Evolutionary conservation across 2,329 filamentous ascomycete species (phyloP).

Genomic region (Xylaria arbuscula): DNA sequence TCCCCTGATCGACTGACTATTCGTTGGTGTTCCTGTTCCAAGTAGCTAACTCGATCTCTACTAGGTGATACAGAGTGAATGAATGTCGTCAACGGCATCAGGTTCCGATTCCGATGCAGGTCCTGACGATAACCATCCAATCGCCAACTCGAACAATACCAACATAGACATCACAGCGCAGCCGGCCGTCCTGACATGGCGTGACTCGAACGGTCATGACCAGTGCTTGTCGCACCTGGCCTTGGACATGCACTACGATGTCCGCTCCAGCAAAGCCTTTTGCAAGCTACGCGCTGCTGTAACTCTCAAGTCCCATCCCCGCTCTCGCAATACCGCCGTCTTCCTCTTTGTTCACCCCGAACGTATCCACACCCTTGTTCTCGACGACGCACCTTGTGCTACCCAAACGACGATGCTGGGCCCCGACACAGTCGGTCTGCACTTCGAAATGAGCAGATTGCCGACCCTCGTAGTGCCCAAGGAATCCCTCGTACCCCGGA

Average conservation of each 20-base stretch:
- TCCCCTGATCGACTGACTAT: conserved; percentile 15
- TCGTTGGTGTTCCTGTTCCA: conserved; percentile 1
- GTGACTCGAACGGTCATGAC: conserved; percentile 20
- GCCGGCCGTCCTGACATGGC: conserved; percentile 33
- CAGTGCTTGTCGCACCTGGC: conserved; percentile 26
- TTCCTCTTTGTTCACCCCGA: conserved; percentile 37
- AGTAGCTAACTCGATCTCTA: conserved; percentile 22
- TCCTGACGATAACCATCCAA: conserved; percentile 9
- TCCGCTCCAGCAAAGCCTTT: conserved; percentile 35
- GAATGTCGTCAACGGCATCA: conserved; percentile 39
- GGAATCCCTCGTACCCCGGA: conserved; percentile 34
- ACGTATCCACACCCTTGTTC: conserved; percentile 31
- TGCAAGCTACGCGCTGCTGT: conserved; percentile 35
- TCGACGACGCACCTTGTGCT: conserved; percentile 33
- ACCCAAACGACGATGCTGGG: conserved; percentile 28
- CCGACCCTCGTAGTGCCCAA: conserved; percentile 35
- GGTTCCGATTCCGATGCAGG: conserved; percentile 29
- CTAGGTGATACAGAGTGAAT: conserved; percentile 34
- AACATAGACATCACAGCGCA: conserved; percentile 35
- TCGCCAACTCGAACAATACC: conserved; percentile 16
- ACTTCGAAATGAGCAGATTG: conserved; percentile 34
- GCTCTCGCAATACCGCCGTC: conserved; percentile 30
- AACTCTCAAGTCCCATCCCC: conserved; percentile 33
- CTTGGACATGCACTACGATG: conserved; percentile 37
- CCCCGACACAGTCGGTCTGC: conserved; percentile 33